phyloP scores from a whole-genome alignment of 2,329 filamentous ascomycete genomes.

The Sporothrix dimorphospora region DNA sequence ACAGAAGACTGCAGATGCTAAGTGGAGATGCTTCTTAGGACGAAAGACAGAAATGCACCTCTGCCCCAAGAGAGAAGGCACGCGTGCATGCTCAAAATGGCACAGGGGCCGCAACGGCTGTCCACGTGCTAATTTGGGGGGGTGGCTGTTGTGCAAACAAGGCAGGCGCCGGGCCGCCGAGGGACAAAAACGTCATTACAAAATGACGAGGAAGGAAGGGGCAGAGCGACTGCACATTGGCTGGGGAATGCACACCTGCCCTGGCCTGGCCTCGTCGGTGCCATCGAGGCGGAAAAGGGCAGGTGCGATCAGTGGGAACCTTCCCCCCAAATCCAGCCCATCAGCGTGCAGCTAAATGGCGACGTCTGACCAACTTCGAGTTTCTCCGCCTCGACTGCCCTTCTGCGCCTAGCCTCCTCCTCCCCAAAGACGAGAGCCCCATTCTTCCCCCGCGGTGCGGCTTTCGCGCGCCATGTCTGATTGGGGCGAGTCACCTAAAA shows the following conservation, averaged over 20 bases:
- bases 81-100: not conserved
- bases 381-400: slow-evolving; percentile 17
- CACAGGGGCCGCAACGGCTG: not conserved
- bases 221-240: not conserved
- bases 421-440: not conserved
- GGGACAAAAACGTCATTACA: slow-evolving; percentile 7
- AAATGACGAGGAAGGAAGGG: not conserved
- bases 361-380: slow-evolving; percentile 17
- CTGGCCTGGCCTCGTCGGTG: slow-evolving; percentile 3
- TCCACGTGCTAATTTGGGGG: slow-evolving; percentile 1
- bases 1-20: slow-evolving; percentile 2
- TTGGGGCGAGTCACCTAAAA: slow-evolving; percentile 17
- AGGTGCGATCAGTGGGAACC: not conserved
- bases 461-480: not conserved
- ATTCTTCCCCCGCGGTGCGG: slow-evolving; percentile 8
- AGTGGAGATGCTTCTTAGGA: not conserved
- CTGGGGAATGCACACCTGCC: not conserved
- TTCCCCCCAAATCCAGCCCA: not conserved
- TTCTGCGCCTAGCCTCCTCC: slow-evolving; percentile 14
- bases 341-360: slow-evolving; percentile 28
- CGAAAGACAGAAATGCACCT: not conserved
- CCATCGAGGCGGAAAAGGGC: not conserved
- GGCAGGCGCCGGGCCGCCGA: not conserved
- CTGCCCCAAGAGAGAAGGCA: not conserved
- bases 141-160: too few species aligned